These are phyloP conservation scores for Exobasidium cylindrosporum DNA, from an alignment of 1,284 basidiomycete genomes.

Conservation along the genomic window DNA sequence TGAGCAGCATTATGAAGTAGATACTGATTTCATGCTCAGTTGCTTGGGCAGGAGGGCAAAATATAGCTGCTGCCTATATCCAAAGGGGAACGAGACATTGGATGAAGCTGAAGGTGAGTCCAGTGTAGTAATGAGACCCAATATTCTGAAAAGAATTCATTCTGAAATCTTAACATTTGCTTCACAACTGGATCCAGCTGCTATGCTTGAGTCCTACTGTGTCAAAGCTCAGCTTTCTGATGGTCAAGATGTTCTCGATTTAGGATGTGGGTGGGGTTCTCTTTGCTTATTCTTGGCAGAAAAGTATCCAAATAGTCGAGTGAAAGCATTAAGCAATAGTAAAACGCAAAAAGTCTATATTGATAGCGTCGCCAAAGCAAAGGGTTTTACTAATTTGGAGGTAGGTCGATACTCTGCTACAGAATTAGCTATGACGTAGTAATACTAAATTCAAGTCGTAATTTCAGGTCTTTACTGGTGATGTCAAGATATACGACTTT, in stretches of 20 bases:
- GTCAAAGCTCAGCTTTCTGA: conserved; percentile 66
- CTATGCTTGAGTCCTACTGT: conserved; percentile 71
- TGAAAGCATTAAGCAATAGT: conserved; percentile 71
- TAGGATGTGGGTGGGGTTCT: conserved; percentile 77
- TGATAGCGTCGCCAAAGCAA: conserved; percentile 62
- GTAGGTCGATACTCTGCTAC: not conserved
- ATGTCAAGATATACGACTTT: conserved; percentile 70
- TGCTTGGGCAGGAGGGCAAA: conserved; percentile 41
- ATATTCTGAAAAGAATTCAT: not conserved
- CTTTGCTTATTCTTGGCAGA: conserved; percentile 69
- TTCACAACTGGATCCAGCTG: conserved; percentile 15
- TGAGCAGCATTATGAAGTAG: conserved; percentile 74
- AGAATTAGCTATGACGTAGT: too few relatives aligned
- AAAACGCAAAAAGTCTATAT: conserved; percentile 70
- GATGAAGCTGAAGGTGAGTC: conserved; percentile 65
- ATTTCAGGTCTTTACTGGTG: conserved; percentile 65
- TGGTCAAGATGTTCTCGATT: conserved; percentile 68
- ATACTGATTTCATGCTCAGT: conserved; percentile 47
- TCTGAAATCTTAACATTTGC: not conserved
- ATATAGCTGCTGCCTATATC: conserved; percentile 66
- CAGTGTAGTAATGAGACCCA: conserved; percentile 5
- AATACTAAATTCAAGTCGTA: too few relatives aligned
- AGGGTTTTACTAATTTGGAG: conserved; percentile 64
- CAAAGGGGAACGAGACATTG: conserved; percentile 66
- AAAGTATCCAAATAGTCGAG: conserved; percentile 69